phyloP scores from a whole-genome alignment of 257 asterid species.

The Eustoma russellianum region DNA sequence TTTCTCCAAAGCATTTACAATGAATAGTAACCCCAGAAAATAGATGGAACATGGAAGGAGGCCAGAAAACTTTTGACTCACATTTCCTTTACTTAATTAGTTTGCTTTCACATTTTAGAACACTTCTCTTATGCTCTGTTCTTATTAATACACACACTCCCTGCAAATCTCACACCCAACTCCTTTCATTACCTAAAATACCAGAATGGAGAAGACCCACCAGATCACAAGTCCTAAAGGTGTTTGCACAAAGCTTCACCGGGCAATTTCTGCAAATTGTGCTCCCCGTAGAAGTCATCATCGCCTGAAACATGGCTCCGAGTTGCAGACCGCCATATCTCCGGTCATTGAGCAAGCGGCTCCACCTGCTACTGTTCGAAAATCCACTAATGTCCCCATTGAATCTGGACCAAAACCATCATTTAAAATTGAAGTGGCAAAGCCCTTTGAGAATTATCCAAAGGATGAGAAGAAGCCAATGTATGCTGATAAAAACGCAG shows the following conservation, averaged over 20 bases:
- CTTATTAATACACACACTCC: constrained; percentile 1
- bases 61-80: too few relatives aligned
- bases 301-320: background rate
- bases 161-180: constrained; percentile 1
- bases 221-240: background rate
- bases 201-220: constrained; percentile 3
- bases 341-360: too few relatives aligned
- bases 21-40: background rate
- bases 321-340: background rate
- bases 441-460: background rate
- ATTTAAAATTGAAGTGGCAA: too few relatives aligned
- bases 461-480: background rate
- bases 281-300: background rate
- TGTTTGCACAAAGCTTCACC: constrained; percentile 2
- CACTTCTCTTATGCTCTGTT: too few relatives aligned
- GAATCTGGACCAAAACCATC: background rate
- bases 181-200: background rate
- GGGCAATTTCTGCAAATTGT: background rate
- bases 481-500: background rate
- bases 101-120: constrained; percentile 8
- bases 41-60: too few relatives aligned
- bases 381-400: constrained; percentile 3
- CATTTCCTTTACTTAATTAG: too few relatives aligned
- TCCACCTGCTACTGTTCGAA: background rate
- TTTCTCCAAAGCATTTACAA: background rate